Evolutionary conservation across 78 protist species (phyloP).

Genomic region (Planoprotostelium fungivorum): DNA sequence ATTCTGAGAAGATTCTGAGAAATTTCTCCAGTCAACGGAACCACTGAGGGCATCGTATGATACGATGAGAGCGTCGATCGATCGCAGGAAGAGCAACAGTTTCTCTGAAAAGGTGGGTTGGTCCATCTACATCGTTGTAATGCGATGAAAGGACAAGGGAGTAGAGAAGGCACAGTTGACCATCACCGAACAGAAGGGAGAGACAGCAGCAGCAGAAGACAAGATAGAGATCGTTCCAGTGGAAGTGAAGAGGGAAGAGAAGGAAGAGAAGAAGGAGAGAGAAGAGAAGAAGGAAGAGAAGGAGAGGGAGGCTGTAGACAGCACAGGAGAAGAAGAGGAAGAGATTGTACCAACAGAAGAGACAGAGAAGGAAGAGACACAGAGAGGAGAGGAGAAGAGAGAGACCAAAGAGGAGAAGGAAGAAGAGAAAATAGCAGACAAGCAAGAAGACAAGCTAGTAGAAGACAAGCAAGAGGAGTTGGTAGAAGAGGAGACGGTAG

Average conservation of each 20-base stretch:
- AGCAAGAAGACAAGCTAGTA: neutral
- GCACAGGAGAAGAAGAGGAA: neutral
- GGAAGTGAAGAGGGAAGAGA: neutral
- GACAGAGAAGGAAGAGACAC: neutral
- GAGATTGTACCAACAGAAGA: neutral
- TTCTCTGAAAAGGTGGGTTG: neutral
- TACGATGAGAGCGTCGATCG: neutral
- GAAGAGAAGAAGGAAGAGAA: neutral
- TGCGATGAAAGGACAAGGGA: no score
- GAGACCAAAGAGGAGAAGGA: neutral
- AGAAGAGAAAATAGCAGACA: neutral
- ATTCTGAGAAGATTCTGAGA: neutral
- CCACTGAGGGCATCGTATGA: neutral
- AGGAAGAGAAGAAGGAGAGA: neutral
- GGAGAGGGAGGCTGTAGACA: no score
- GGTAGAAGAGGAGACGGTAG: neutral
- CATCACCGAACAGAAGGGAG: neutral
- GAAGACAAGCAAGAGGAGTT: neutral
- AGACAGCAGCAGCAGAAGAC: neutral
- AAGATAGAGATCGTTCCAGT: neutral
- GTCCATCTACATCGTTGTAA: neutral
- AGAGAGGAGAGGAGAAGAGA: neutral
- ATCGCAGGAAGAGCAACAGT: neutral
- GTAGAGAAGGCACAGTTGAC: neutral
- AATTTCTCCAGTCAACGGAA: neutral